Evolutionary conservation across 1,284 basidiomycete species (phyloP), one percentile per base, ranked within the genome.

Genomic region (Puccinia coronata): DNA sequence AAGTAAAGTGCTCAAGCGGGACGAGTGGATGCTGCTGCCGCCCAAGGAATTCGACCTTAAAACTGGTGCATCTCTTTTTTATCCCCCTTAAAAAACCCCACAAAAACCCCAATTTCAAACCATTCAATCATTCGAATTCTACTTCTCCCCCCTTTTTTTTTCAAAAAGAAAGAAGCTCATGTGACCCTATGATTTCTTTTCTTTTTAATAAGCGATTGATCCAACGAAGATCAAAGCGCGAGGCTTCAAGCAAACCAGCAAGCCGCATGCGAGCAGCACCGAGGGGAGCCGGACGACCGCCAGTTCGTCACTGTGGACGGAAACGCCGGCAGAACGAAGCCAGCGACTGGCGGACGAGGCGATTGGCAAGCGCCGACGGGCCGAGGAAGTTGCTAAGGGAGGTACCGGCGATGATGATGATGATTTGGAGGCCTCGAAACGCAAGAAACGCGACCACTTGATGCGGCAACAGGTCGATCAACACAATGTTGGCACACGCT

Each of bases 1-100:
- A 39, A 77, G 57, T 36, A 65, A 82, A 41, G 23, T 67, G 20
- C 87, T 90, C 41, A 88, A 93, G 85, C 90, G 95, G 76, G 93
- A 96, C 47, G 94, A 95, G 85, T 97, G 95, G 95, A 97, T 97
- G 95, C 89, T 96, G 53, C 91, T 92, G 0, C 95, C 95, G 0
- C 95, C 95, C 0, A 90, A 91, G 16, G 90, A 91, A 0, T 91
- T 92, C 1, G 92, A 92, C 82, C 86, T 95, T 20, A 88, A 94
- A 18, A 89, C 89, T 69, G 91, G 93, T 93, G 84, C 83, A 92
- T 90, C 34, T 31, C 43, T 34, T 79, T 20, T 41, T 39, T 67
- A 47, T 36, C 55, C 20, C 55, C 74, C 47, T 25, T 63, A 55
- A 25, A 79, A 43, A 51, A 34, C 28, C 12, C 25, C 47, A 47